Conservation (phyloP, 306 rosid genomes). For the Vachellia collinsii region DNA sequence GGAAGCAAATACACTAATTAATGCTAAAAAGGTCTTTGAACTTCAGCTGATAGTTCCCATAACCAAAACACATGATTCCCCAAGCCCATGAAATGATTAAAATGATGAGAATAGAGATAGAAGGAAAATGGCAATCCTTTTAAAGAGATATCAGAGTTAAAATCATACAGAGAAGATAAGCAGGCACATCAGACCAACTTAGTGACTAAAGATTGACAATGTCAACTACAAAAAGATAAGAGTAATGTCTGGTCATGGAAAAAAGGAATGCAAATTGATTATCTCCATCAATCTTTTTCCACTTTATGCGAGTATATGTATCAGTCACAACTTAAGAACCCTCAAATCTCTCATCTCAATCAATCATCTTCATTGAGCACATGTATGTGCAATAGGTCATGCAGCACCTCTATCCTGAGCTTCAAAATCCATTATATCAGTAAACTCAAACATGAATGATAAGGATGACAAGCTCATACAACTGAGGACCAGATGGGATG, state of each 20-base stretch:
- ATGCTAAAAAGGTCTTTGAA: background rate
- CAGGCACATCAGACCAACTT: slow-evolving; percentile 8
- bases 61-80: background rate
- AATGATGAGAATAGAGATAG: background rate
- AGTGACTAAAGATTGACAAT: background rate
- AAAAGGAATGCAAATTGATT: background rate
- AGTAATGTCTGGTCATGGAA: background rate
- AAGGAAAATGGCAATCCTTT: background rate
- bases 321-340: background rate
- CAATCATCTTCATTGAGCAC: background rate
- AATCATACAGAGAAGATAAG: background rate
- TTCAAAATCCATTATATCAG: slow-evolving; percentile 6
- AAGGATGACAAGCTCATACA: slow-evolving; percentile 9
- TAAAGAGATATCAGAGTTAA: background rate
- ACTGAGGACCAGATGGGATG: slow-evolving; percentile 14
- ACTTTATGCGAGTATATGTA: background rate
- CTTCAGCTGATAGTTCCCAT: background rate
- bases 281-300: background rate
- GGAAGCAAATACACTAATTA: slow-evolving; percentile 1
- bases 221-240: background rate
- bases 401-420: slow-evolving; percentile 7
- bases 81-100: background rate
- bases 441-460: background rate
- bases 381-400: background rate
- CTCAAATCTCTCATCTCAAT: slow-evolving; percentile 1